Base-by-base conservation (phyloP, 179 eudicot genomes). In the Silene coronaria region DNA sequence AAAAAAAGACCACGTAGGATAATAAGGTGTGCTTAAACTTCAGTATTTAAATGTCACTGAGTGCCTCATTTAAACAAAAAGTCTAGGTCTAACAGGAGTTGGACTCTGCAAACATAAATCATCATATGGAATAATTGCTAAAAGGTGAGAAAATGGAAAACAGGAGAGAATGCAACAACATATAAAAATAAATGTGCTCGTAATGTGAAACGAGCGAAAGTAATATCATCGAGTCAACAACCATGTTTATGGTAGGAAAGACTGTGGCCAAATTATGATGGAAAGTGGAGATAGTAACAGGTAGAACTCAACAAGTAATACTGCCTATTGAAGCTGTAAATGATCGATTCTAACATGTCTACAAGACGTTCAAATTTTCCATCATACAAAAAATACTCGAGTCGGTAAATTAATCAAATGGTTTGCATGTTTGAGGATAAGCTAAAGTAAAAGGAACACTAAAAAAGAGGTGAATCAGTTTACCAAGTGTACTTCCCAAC, bases 401-500 rank as follows among this genome's bases (percentile, higher is more conserved):
- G 61, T 24, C 30, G 14, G 53, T 53, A 67, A 14, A 36, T 16
- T 0, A 21, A 14, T 5, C 6, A 38, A 6, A n/a, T 61, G 58
- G 32, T 16, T n/a, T 24, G 59, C 63, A 21, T 22, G 21, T 67
- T 57, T 55, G 46, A 13, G 38, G 38, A 19, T 38, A 58, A 9
- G n/a, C 14, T 24, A 24, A 51, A 24, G 63, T n/a, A 28, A 71
- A 73, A 65, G 61, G 22, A 34, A n/a, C 16, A 7, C 16, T 8
- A 24, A n/a, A 32, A 0, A 59, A 65, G 17, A 63, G 23, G 27
- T 45, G 21, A 32, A 24, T 0, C 11, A 9, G 70, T 26, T 74
- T 84, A 91, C 94, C 97, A 16, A 91, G 87, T 48, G 85, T 72
- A 27, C 79, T 87, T 73, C 92, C 97, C 81, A 91, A 75, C 79